Evolutionary conservation across 106 monocot genomes (phyloP).

Genomic region (Platanthera guangdongensis): DNA sequence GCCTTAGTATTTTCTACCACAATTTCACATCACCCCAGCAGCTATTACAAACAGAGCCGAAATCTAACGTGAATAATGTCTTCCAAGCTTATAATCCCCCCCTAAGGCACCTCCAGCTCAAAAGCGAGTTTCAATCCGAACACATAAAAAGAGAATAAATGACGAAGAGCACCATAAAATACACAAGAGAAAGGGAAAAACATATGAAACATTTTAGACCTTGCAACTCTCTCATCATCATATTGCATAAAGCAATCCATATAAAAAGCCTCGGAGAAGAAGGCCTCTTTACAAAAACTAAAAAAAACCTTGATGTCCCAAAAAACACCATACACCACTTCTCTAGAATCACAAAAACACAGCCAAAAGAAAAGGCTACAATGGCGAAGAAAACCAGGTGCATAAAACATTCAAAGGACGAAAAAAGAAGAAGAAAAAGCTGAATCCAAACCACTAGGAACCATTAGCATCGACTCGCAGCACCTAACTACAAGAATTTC

Average conservation of each 20-base stretch:
- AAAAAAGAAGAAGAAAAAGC: neutral
- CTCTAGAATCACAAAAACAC: neutral
- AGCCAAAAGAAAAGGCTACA: neutral
- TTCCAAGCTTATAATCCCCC: too few species aligned
- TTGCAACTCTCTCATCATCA: neutral
- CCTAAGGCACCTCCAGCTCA: too few species aligned
- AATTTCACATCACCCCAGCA: too few species aligned
- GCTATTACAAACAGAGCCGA: too few species aligned
- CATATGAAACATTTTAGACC: neutral
- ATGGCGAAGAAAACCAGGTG: neutral
- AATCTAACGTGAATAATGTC: too few species aligned
- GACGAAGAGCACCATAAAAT: too few species aligned
- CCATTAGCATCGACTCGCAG: too few species aligned
- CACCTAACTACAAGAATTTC: neutral
- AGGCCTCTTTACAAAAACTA: slow-evolving; percentile 5
- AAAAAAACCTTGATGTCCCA: neutral
- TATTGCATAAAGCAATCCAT: neutral
- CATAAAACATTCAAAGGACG: neutral
- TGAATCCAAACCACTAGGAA: neutral
- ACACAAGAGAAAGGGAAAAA: neutral
- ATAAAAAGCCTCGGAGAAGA: slow-evolving; percentile 2
- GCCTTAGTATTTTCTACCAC: too few species aligned
- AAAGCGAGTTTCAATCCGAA: too few species aligned
- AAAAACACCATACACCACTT: neutral
- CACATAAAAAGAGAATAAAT: too few species aligned